Conservation (phyloP, 805 yeast genomes). For the Suhomyces pyralidae region DNA sequence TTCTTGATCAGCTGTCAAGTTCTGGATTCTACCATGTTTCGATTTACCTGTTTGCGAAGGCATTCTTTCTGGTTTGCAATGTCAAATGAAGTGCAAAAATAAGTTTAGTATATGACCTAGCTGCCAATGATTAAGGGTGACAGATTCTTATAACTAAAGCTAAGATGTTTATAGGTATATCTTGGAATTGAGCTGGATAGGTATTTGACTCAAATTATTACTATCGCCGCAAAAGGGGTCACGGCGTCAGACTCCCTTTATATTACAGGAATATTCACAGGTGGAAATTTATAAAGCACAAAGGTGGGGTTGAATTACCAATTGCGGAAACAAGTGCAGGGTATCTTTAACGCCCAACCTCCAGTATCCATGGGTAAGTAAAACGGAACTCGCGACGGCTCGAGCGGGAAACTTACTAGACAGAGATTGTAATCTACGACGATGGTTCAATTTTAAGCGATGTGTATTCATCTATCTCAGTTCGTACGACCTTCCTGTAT, state of each 20-base stretch:
- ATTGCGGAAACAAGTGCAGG: not conserved
- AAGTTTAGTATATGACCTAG: not conserved
- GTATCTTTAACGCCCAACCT: not conserved
- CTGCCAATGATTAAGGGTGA: not conserved
- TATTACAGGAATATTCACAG: not conserved
- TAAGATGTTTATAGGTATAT: not conserved
- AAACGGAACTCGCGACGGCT: not conserved
- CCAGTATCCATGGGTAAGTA: not conserved
- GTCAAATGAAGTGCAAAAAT: not conserved
- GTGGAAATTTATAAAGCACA: not conserved
- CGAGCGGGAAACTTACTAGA: not conserved
- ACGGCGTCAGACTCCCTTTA: not conserved
- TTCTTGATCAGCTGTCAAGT: conserved; percentile 52
- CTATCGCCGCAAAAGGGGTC: not conserved
- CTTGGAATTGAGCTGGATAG: not conserved
- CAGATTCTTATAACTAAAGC: not conserved
- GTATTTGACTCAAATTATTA: not conserved
- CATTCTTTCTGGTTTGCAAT: not conserved
- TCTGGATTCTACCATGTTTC: conserved; percentile 38
- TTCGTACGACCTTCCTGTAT: not conserved
- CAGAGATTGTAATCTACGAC: not conserved
- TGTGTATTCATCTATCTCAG: not conserved
- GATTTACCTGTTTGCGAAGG: conserved; percentile 17
- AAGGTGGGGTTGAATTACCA: conserved; percentile 1
- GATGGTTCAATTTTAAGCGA: not conserved